Percentiles rank a stretch among this genome's conserved stretches.
phyloP scores from a whole-genome alignment of 345 rosid species.

The Pseudoturritis turrita region DNA sequence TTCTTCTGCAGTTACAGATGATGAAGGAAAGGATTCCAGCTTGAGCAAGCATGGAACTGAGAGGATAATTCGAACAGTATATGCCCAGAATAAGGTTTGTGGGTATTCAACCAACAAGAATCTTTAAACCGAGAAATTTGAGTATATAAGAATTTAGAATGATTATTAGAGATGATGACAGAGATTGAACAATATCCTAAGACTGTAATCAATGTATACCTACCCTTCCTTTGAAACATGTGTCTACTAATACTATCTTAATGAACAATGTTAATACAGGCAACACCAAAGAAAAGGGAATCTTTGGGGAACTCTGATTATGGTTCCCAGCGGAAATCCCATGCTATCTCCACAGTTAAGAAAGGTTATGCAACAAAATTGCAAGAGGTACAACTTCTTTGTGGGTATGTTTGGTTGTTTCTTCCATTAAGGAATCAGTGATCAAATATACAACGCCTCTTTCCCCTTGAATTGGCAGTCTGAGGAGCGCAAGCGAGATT shows the following conservation, averaged over 20 bases:
- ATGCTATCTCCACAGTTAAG: conserved; percentile 42
- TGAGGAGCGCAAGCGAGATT: conserved; percentile 67
- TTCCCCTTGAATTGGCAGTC: conserved; percentile 46
- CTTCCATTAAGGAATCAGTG: neutral
- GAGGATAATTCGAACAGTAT: conserved; percentile 64
- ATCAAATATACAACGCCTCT: neutral
- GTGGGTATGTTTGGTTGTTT: neutral
- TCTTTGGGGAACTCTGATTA: conserved; percentile 34
- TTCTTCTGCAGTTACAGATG: conserved; percentile 86
- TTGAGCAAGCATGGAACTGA: conserved; percentile 46
- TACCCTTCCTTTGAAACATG: neutral
- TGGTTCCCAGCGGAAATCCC: conserved; percentile 33
- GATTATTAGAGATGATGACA: neutral
- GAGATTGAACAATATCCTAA: neutral
- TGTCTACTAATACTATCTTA: neutral
- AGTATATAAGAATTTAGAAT: neutral
- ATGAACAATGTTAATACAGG: conserved; percentile 39
- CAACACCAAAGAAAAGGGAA: conserved; percentile 38
- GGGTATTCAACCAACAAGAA: neutral
- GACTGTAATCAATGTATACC: neutral
- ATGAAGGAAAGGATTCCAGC: conserved; percentile 58
- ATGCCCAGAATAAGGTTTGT: conserved; percentile 72
- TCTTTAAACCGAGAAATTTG: neutral
- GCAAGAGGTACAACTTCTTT: conserved; percentile 50
- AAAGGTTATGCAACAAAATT: conserved; percentile 49